Evolutionary conservation across 805 yeast species (phyloP).

Genomic region (Wickerhamomyces silvicola): DNA sequence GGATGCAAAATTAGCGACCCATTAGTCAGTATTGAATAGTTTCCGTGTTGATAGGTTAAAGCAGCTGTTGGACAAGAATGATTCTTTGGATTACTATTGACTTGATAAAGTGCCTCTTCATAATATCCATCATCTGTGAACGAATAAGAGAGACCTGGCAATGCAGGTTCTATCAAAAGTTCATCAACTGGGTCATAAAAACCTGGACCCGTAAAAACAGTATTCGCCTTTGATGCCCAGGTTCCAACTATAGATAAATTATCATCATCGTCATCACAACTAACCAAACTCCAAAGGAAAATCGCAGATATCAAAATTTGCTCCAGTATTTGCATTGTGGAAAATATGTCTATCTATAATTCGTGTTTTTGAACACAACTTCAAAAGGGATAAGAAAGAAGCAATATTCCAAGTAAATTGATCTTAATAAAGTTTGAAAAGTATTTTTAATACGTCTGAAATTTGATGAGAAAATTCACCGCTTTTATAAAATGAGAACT

Average conservation of each 20-base stretch:
- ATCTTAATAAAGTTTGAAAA: too few relatives aligned
- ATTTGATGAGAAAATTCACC: too few relatives aligned
- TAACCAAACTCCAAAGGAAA: neutral
- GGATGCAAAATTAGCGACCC: slow-evolving; percentile 72
- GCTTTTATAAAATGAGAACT: too few relatives aligned
- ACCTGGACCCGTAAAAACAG: slow-evolving; percentile 95
- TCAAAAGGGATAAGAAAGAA: too few relatives aligned
- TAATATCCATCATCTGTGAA: slow-evolving; percentile 89
- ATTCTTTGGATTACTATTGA: slow-evolving; percentile 59
- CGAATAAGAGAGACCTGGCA: slow-evolving; percentile 90
- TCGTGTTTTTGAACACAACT: too few relatives aligned
- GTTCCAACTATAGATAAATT: slow-evolving; percentile 65
- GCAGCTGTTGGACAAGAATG: slow-evolving; percentile 84
- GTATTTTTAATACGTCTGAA: too few relatives aligned
- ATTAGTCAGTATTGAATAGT: slow-evolving; percentile 52
- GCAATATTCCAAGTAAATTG: too few relatives aligned
- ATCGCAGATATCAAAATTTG: neutral
- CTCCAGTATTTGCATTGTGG: slow-evolving; percentile 3
- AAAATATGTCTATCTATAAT: too few relatives aligned
- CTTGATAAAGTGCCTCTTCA: slow-evolving; percentile 85
- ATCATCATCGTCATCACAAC: slow-evolving; percentile 8
- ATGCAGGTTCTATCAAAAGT: slow-evolving; percentile 86
- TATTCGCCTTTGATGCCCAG: slow-evolving; percentile 90
- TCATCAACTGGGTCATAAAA: slow-evolving; percentile 97
- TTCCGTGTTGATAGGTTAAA: slow-evolving; percentile 85